phyloP scores from a whole-genome alignment of 805 yeast genomes.

The Saccharomycopsis guyanensis region DNA sequence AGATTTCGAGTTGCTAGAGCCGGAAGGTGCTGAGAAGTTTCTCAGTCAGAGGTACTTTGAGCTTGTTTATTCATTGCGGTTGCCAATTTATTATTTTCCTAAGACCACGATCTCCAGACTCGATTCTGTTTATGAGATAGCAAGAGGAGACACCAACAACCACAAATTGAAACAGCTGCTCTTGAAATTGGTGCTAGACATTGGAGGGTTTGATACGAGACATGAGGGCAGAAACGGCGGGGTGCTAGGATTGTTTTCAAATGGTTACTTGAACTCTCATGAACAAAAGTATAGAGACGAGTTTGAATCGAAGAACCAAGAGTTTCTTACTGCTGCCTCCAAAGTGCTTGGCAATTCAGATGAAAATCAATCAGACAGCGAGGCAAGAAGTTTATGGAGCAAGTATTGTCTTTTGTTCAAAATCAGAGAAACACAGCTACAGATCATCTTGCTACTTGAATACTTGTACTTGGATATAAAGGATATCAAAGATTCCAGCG shows the following conservation, averaged over 20 bases:
- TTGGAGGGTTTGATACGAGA: constrained; percentile 9
- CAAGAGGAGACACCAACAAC: not conserved
- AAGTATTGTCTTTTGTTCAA: constrained; percentile 13
- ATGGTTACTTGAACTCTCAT: not conserved
- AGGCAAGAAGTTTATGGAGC: not conserved
- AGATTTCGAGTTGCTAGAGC: not conserved
- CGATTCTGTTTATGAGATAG: constrained; percentile 11
- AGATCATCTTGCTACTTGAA: constrained; percentile 12
- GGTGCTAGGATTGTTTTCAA: not conserved
- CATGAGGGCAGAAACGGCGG: not conserved
- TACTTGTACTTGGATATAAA: constrained; percentile 7
- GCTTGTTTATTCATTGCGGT: constrained; percentile 6
- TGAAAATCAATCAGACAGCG: not conserved
- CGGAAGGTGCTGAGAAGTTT: not conserved
- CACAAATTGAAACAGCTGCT: constrained; percentile 2
- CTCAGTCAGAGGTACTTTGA: constrained; percentile 11
- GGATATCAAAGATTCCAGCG: constrained; percentile 8
- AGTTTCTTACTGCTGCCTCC: not conserved
- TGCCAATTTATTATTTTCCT: constrained; percentile 17
- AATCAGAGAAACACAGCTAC: constrained; percentile 19
- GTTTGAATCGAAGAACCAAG: not conserved
- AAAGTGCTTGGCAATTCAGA: not conserved
- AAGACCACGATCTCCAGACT: constrained; percentile 14
- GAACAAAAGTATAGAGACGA: not conserved
- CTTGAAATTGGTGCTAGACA: not conserved